Evolutionary conservation across 345 rosid species (phyloP).

Genomic region (Dipteronia dyeriana): DNA sequence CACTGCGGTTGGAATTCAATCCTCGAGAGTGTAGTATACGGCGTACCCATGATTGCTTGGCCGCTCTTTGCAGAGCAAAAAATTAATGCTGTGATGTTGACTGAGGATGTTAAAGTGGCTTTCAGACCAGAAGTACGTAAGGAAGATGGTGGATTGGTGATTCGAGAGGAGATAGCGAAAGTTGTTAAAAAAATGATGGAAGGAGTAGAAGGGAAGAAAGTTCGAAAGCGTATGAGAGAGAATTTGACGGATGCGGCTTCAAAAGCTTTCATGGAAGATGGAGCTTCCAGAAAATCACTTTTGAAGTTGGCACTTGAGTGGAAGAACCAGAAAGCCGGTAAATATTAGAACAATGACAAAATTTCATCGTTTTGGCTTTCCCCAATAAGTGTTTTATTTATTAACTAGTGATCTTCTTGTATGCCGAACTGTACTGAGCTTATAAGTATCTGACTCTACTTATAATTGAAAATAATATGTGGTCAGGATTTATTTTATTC

Average conservation of each 20-base stretch:
- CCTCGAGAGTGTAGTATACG: conserved; percentile 23
- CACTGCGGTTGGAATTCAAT: conserved; percentile 19
- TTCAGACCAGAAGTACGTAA: too few relatives aligned
- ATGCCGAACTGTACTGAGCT: too few relatives aligned
- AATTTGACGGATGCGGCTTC: conserved; percentile 30
- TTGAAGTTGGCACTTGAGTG: too few relatives aligned
- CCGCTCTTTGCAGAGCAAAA: conserved; percentile 43
- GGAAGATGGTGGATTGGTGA: conserved; percentile 21
- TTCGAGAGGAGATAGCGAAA: conserved; percentile 29
- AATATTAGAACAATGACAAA: too few relatives aligned
- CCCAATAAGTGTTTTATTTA: too few relatives aligned
- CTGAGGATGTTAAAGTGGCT: conserved; percentile 7
- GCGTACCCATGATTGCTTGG: conserved; percentile 38
- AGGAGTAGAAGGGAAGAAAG: conserved; percentile 38
- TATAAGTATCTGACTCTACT: too few relatives aligned
- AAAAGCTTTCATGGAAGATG: background rate
- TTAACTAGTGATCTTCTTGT: too few relatives aligned
- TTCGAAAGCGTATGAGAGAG: conserved; percentile 22
- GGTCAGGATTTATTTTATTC: too few relatives aligned
- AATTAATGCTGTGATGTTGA: conserved; percentile 34
- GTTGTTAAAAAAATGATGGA: conserved; percentile 32
- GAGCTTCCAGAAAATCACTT: background rate
- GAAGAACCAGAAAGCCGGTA: too few relatives aligned
- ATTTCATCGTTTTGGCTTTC: too few relatives aligned
- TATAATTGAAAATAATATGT: too few relatives aligned